Evolutionary conservation across 768 basidiomycete species (phyloP), one percentile per base, ranked within the genome.

Genomic region (Candolleomyces efflorescens): DNA sequence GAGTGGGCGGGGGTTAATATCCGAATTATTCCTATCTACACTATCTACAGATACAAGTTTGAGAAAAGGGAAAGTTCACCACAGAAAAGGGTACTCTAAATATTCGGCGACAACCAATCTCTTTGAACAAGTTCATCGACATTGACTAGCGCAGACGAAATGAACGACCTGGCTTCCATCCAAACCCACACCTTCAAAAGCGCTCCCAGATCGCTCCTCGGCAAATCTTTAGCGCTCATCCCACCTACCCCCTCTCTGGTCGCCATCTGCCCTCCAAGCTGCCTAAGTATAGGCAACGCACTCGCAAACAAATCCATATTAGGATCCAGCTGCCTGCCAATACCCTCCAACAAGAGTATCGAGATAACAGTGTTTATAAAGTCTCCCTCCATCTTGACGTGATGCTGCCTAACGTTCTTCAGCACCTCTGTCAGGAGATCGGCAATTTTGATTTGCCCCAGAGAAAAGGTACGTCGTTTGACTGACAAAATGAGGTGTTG

Each of bases 361-460:
- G 91, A 92, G 59, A 99, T 89, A 59, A 99, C 94, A 0, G 97
- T 98, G 72, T 99, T 99, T 68, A 98, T 87, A 68, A 99, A 99
- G 70, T 98, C 97, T 13, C 89, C 94, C 74, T 99, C 96, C 87
- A 99, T 91, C 77, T 93, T 98, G 62, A 98, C 97, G 67, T 97
- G 96, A 70, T 98, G 95, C 62, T 82, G 79, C 58, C 94, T 78
- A 3, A 99, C 95, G 36, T 87, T 84, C 64, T 76, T 86, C 50
- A 99, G 75, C 7, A 98, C 97, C 61, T 96, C 90, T 3, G 83
- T 90, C 27, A 98, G 75, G 60, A 99, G 84, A 69, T 98, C 95
- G 26, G 91, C 89, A 55, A 99, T 97, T 70, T 91, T 93, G 74
- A 99, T 93, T 70, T 93, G 87, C n/a, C 92, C 94, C 4, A 99